Percentiles rank a stretch among this genome's conserved stretches.
Evolutionary conservation across 208 protist species (phyloP).

Genomic region (Acanthamoeba royreba): DNA sequence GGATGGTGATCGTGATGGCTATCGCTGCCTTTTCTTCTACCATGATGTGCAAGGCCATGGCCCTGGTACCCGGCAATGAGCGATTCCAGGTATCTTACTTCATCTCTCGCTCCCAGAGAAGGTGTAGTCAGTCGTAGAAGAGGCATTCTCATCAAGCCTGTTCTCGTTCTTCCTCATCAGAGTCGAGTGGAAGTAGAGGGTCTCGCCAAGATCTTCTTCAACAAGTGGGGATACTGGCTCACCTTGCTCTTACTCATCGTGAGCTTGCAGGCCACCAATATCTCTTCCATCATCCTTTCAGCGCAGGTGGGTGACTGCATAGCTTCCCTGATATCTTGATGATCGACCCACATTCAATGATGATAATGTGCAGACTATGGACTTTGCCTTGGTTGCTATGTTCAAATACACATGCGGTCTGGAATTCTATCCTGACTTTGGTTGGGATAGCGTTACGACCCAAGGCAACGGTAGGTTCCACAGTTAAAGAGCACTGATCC

Average conservation of each 20-base stretch:
- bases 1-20: neutral
- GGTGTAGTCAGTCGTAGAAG: neutral
- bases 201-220: neutral
- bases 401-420: constrained; percentile 7
- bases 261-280: neutral
- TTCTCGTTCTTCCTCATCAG: neutral
- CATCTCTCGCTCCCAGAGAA: neutral
- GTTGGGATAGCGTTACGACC: neutral
- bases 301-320: neutral
- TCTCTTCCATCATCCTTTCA: constrained; percentile 17
- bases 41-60: constrained; percentile 21
- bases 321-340: neutral
- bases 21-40: neutral
- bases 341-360: neutral
- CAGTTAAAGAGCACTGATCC: neutral
- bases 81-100: neutral
- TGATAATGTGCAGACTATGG: neutral
- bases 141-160: neutral
- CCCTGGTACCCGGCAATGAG: neutral
- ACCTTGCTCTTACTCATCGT: neutral
- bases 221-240: constrained; percentile 14
- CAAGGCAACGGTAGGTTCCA: neutral
- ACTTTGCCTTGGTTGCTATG: neutral
- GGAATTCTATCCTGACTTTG: constrained; percentile 10
- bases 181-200: neutral